Conservation (phyloP, 805 yeast genomes). For the Schwanniomyces polymorphus region DNA sequence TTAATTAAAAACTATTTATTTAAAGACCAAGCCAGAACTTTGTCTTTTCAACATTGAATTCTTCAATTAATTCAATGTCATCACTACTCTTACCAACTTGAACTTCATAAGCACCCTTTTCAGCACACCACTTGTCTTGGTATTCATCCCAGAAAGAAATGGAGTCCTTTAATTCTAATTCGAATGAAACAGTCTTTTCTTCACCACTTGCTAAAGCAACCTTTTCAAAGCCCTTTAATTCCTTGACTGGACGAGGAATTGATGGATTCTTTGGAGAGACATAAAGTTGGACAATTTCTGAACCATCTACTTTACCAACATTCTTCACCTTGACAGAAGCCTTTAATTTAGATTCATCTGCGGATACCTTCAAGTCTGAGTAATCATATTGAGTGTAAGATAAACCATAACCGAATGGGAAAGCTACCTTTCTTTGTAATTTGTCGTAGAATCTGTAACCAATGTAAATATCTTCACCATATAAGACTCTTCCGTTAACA, state of each 20-base stretch:
- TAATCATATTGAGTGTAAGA: conserved; percentile 25
- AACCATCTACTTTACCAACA: conserved; percentile 23
- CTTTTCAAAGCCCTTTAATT: conserved; percentile 30
- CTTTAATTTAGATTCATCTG: conserved; percentile 13
- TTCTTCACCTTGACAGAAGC: conserved; percentile 22
- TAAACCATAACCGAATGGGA: conserved; percentile 33
- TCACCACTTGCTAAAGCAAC: conserved; percentile 19
- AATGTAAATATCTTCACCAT: conserved; percentile 33
- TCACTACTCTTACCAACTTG: conserved; percentile 23
- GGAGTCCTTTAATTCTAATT: conserved; percentile 22
- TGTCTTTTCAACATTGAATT: conserved; percentile 5
- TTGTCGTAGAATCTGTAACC: conserved; percentile 35
- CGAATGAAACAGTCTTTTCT: conserved; percentile 11
- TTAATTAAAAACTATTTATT: background rate
- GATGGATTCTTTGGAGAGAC: conserved; percentile 14
- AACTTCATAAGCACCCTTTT: conserved; percentile 24
- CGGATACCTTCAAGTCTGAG: conserved; percentile 11
- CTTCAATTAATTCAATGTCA: conserved; percentile 9
- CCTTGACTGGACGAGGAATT: conserved; percentile 26
- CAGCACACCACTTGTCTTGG: conserved; percentile 23
- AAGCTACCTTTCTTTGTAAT: conserved; percentile 22
- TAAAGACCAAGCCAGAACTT: conserved; percentile 4
- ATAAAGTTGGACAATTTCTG: conserved; percentile 31
- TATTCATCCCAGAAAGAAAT: conserved; percentile 31
- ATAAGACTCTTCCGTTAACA: conserved; percentile 30